phyloP scores from a whole-genome alignment of 1,139 yeast species.

The Geotrichum armillariae region DNA sequence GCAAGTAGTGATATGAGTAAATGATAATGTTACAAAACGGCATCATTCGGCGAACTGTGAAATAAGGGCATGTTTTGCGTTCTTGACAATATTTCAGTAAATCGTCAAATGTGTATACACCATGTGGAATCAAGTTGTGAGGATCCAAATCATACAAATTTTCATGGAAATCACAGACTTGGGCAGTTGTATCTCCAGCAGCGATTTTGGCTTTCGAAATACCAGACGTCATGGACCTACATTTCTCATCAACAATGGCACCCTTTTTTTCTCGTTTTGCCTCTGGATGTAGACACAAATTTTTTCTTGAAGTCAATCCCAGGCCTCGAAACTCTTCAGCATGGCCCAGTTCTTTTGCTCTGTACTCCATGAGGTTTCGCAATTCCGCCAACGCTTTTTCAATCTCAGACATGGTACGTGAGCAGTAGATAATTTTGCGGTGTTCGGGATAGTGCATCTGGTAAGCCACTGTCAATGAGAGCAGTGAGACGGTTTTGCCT shows the following conservation, averaged over 20 bases:
- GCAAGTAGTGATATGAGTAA: conserved; percentile 91
- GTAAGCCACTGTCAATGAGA: conserved; percentile 90
- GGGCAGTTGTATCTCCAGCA: conserved; percentile 58
- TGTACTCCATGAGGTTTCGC: conserved; percentile 80
- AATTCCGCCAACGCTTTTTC: conserved; percentile 97
- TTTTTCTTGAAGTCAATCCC: conserved; percentile 92
- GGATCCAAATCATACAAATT: conserved; percentile 83
- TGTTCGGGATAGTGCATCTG: conserved; percentile 96
- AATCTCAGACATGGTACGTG: conserved; percentile 99
- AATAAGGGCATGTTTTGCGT: conserved; percentile 88
- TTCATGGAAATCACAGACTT: conserved; percentile 84
- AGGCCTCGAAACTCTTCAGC: conserved; percentile 84
- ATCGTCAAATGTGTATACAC: conserved; percentile 91
- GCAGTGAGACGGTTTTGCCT: conserved; percentile 90
- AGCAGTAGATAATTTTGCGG: conserved; percentile 90
- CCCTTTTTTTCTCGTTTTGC: conserved; percentile 90
- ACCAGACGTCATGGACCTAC: conserved; percentile 93
- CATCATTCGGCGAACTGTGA: conserved; percentile 97
- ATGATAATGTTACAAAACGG: conserved; percentile 91
- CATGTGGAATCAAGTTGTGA: conserved; percentile 83
- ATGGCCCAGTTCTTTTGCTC: conserved; percentile 78
- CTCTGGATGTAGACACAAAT: conserved; percentile 85
- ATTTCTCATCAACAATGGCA: conserved; percentile 91
- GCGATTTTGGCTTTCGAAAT: conserved; percentile 70
- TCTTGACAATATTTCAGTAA: conserved; percentile 73